phyloP scores from a whole-genome alignment of 495 filamentous ascomycete species.

The Alectoria sarmentosa region DNA sequence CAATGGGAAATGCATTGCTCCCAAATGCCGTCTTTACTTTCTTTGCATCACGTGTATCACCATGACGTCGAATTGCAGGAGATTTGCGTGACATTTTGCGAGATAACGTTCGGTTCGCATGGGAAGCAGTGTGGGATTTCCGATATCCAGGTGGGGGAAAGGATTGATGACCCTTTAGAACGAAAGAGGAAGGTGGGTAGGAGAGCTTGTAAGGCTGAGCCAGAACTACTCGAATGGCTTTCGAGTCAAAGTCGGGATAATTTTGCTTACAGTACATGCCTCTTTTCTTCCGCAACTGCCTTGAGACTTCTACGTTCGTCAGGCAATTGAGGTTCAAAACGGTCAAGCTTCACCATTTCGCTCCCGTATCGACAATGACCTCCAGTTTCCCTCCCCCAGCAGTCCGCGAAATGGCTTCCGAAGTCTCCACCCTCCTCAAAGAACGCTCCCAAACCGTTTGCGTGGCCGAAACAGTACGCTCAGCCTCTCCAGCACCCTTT shows the following conservation, averaged over 20 bases:
- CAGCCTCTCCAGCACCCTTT: constrained; percentile 5
- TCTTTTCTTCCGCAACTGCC: not conserved
- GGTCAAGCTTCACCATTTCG: not conserved
- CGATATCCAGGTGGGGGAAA: not conserved
- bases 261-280: not conserved
- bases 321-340: not conserved
- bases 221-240: not conserved
- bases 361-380: constrained; percentile 2
- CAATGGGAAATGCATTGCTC: no score
- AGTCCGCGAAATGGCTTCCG: constrained; percentile 41
- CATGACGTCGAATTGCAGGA: not conserved
- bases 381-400: constrained; percentile 39
- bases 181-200: not conserved
- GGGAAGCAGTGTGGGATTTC: not conserved
- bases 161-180: not conserved
- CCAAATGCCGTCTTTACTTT: no score
- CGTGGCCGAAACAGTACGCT: constrained; percentile 52
- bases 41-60: no score
- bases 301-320: not conserved
- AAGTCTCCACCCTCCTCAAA: constrained; percentile 47
- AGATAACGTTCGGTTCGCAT: not conserved
- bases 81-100: not conserved
- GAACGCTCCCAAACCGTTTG: constrained; percentile 47
- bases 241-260: not conserved
- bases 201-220: not conserved